Evolutionary conservation across 2,329 filamentous ascomycete species (phyloP), one percentile per base, ranked within the genome.

Genomic region (Rutstroemia sydowiana): DNA sequence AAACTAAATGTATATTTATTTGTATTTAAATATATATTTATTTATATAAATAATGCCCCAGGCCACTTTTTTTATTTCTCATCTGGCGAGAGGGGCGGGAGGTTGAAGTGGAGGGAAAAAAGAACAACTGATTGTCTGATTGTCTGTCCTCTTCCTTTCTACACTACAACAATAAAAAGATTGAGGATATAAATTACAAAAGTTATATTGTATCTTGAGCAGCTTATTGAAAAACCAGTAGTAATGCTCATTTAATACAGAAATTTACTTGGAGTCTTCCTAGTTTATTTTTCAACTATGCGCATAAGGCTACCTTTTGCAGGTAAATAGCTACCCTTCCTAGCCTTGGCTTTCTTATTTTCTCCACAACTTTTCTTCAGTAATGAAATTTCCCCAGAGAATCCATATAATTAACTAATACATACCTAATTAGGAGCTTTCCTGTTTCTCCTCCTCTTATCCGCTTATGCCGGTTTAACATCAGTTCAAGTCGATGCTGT

Each of bases 291-390:
- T 20, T 2, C 23, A 48, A 68, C 61, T 51, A 93, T 95, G 86
- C 87, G 88, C 70, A 88, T 96, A 73, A 82, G 91, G 66, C 80
- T 90, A 63, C 86, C 87, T 51, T 95, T 95, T 67, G 89, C 89
- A 73, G 88, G 91, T 93, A 74, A 65, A 81, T 57, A 23, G n/a
- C 14, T 48, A 47, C 9, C 23, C 9, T 26, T 45, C 26, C 32
- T 46, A 39, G 48, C 21, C 48, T 31, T 51, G 41, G 20, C 36
- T 39, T 52, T 36, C 42, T 20, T 20, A 18, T n/a, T 41, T 52
- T 51, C 41, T 51, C 41, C 41, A 45, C 48, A 31, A 42, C 47
- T 10, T 28, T 14, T 16, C 40, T 13, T 21, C 21, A 30, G 30
- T 28, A 10, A 13, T 31, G n/a, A 39, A 28, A 26, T 16, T 28